Evolutionary conservation across 192 early-diverging fungal genomes (phyloP).

Genomic region (Coemansia asiatica): DNA sequence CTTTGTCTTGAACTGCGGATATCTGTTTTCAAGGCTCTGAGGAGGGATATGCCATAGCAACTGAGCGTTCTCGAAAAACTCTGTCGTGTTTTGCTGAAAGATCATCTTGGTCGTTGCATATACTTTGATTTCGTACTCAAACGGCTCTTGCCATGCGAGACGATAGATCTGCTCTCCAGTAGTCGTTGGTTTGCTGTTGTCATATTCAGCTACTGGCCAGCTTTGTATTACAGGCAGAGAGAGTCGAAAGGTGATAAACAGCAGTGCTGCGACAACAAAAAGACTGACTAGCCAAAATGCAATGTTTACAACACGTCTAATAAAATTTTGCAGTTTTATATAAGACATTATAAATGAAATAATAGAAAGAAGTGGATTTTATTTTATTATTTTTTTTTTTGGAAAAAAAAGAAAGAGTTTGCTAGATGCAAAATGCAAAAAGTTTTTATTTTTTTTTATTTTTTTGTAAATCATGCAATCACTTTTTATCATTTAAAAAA

Average conservation of each 20-base stretch:
- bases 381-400: too few relatives aligned
- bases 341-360: background rate
- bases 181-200: background rate
- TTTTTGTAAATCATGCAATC: too few relatives aligned
- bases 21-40: background rate
- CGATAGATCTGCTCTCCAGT: background rate
- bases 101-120: background rate
- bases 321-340: background rate
- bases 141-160: background rate
- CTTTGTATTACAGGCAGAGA: background rate
- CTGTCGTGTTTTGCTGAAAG: background rate
- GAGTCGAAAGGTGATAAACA: background rate
- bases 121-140: background rate
- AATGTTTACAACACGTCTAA: background rate
- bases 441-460: background rate
- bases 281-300: background rate
- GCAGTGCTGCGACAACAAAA: too few relatives aligned
- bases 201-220: background rate
- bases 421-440: background rate
- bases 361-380: too few relatives aligned
- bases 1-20: background rate
- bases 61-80: slow-evolving; percentile 1
- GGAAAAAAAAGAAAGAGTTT: background rate
- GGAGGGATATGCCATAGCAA: slow-evolving; percentile 1
- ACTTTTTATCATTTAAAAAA: too few relatives aligned